Evolutionary conservation across 805 yeast genomes (phyloP), one percentile per base, ranked within the genome.

Genomic region (Yueomyces sp.): DNA sequence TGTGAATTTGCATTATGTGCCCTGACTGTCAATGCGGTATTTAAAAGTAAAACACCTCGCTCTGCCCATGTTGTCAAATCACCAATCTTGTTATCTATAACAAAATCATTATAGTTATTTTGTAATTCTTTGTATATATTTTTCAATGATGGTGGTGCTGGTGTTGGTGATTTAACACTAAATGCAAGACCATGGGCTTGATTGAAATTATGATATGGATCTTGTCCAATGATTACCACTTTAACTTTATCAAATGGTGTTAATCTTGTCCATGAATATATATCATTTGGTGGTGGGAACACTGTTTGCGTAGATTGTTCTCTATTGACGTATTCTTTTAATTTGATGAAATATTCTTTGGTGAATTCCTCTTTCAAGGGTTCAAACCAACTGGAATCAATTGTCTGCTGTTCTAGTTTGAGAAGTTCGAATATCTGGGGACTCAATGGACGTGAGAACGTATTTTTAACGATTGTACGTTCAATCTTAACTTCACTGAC

Each of bases 181-280:
- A 92, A 92, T 3, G 98, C 97, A 30, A 92, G 66, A 0, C 98
- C 98, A 56, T 92, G 98, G 0, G 98, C 98, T 61, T 92, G 98
- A 58, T 84, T 83, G 52, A 63, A 63, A 59, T 87, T 86, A 62
- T 92, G 98, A 59, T 92, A 92, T 0, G 98, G 98, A 59, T 92
- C 98, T 60, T 92, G 98, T 1, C 98, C 98, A 39, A 92, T 66
- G 9, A 92, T 73, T 1, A 92, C 72, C 29, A 90, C 92, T 54
- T 77, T 79, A 26, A 87, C 83, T 3, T 73, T 60, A 3, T 76
- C 66, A 26, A 90, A 66, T 0, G 95, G 95, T 0, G 97, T 86
- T 19, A 79, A 68, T 32, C 86, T 73, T 2, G 94, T 79, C 96
- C 97, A 92, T 0, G 96, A 85, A 59, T 92, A 92, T 26, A 92